Evolutionary conservation across 139 green algal species (phyloP).

Genomic region (Ostreobium quekettii): DNA sequence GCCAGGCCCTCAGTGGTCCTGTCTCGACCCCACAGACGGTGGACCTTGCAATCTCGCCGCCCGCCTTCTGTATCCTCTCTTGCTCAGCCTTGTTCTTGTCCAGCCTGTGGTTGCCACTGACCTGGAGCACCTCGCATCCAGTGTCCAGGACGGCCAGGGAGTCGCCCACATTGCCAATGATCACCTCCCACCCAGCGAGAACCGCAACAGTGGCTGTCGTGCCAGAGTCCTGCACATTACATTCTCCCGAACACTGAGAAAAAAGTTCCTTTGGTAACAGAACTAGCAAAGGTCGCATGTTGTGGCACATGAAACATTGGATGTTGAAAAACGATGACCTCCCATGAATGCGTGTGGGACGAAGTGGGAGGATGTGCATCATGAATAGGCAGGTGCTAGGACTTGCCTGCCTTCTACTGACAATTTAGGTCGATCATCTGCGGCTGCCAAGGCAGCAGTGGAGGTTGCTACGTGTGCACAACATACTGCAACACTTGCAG

Average conservation of each 20-base stretch:
- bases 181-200: constrained; percentile 18
- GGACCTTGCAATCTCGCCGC: constrained; percentile 26
- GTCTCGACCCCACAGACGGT: background rate
- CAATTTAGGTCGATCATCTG: too few relatives aligned
- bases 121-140: constrained; percentile 50
- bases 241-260: background rate
- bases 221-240: constrained; percentile 26
- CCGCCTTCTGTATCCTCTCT: constrained; percentile 42
- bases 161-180: constrained; percentile 7
- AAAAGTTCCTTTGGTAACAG: background rate
- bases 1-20: background rate
- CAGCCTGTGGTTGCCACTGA: constrained; percentile 62
- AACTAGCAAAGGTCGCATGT: background rate
- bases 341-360: too few relatives aligned
- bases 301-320: background rate
- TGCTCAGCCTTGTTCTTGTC: constrained; percentile 59
- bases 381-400: background rate
- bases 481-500: too few relatives aligned
- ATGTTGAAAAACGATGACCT: too few relatives aligned
- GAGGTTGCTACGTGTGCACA: too few relatives aligned
- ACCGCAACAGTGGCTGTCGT: constrained; percentile 74
- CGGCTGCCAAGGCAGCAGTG: too few relatives aligned
- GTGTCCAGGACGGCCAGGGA: constrained; percentile 3
- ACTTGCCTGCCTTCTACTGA: background rate
- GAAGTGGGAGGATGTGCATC: too few relatives aligned